phyloP scores from a whole-genome alignment of 2,329 filamentous ascomycete genomes.

The Diaporthe nobilis region DNA sequence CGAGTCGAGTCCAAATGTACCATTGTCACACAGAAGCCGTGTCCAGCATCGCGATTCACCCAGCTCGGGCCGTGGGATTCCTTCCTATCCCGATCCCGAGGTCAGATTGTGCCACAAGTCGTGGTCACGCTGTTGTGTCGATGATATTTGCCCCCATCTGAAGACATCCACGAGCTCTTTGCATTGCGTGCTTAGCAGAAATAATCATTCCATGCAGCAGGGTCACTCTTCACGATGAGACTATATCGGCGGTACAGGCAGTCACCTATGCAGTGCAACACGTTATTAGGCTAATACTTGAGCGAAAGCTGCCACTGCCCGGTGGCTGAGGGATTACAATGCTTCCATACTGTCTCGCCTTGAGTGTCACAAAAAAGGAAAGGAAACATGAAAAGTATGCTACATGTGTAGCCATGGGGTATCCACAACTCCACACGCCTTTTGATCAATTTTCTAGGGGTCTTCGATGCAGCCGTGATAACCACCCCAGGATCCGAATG shows the following conservation, averaged over 20 bases:
- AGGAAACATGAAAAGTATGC: constrained; percentile 1
- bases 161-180: neutral
- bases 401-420: constrained; percentile 14
- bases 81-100: neutral
- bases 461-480: neutral
- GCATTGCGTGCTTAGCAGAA: neutral
- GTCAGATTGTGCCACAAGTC: neutral
- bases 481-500: neutral
- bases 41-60: neutral
- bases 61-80: constrained; percentile 1
- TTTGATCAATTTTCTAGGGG: constrained; percentile 13
- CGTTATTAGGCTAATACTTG: neutral
- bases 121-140: neutral
- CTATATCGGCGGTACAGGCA: neutral
- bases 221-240: neutral
- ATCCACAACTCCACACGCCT: constrained; percentile 35
- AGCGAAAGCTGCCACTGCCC: neutral
- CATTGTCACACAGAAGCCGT: neutral
- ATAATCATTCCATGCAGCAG: neutral
- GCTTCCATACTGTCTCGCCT: neutral
- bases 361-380: neutral
- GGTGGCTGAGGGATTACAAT: neutral
- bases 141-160: neutral
- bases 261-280: neutral
- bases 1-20: neutral